Evolutionary conservation across 371 early-diverging fungal species (phyloP), one percentile per base, ranked within the genome.

Genomic region (Chytridium lagenaria): DNA sequence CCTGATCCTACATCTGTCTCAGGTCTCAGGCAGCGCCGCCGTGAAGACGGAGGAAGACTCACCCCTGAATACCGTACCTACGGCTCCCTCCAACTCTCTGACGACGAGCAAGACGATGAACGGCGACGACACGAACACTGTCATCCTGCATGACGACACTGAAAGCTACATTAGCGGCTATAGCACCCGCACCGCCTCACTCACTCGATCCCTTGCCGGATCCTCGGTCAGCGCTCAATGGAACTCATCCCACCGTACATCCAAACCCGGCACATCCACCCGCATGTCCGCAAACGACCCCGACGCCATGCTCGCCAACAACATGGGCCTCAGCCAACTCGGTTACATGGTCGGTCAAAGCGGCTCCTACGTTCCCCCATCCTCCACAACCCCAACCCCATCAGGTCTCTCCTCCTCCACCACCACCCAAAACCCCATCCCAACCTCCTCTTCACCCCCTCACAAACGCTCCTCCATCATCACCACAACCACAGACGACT

Each of bases 1-100:
- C 23, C 66, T 2, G 66, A 66, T 44, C 66, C 66, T 36, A 66
- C 66, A 12, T 23, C 39, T 10, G 39, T 49, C n/a, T 66, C 66
- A 2, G 66, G 66, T 5, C 38, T 66, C 5, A 5, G 66, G 30
- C 66, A 66, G 49, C 5, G 66, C n/a, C 2, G 66, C 2, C 19
- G 28, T 15, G 66, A n/a, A 2, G 66, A 66, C 2, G 66, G 2
- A 40, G 66, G 34, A 38, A 15, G 38, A 15, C 26, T 19, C 23
- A 30, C 33, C 34, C 22, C 19, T 2, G 40, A 49, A 16, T 23
- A 66, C 66, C 10, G 66, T 2, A 2, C 40, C 30, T 66, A 66
- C 30, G 66, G 66, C 15, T 66, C 66, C 15, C 66, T 66, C 10
- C 39, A 30, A 16, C 49, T 66, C 19, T 66, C 66, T 15, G 68